Evolutionary conservation across 352 stramenopile genomes (phyloP), one percentile per base, ranked within the genome.

Genomic region (Elongisporangium undulatum): DNA sequence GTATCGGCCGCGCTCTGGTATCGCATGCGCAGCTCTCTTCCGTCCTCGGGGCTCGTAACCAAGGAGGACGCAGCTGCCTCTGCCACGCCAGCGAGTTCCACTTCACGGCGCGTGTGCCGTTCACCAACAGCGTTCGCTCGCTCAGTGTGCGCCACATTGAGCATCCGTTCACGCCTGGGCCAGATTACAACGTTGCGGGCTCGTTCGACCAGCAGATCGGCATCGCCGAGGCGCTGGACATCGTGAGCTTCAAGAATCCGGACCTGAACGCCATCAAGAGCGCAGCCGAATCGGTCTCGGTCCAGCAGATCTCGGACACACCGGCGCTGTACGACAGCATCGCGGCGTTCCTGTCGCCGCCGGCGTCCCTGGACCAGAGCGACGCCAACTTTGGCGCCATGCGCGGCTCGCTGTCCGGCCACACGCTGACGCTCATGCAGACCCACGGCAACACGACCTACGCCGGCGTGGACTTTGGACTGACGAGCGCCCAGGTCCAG

Each of bases 361-460:
- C 73, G 9, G 60, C 72, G 53, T 49, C 67, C 21, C 58, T 62
- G 19, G 49, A 75, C 53, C 72, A 66, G 59, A 79, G 67, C 55
- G 70, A 82, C 55, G 59, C 67, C 29, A 61, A 48, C 53, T 82
- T 82, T 22, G 70, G 65, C 1, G 53, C 53, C 0, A 59, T 68
- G 53, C 71, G 74, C 6, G 49, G 71, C 1, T 63, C 64, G 5
- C 67, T 77, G 34, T 65, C 66, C n/a, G 60, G 66, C 20, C 59
- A 76, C 58, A 64, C 64, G n/a, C 56, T 76, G 21, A 51, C 66
- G 22, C 66, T 72, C n/a, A 45, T 45, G 34, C 12, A 45, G 34
- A 45, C 34, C 5, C 34, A 45, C 34, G 34, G 34, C 1, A 45
- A 45, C 13, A 45, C 34, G 10, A 4, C 34, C 34, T 45, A 45